Base-by-base conservation (phyloP, 208 protist genomes). In the Leptomonas pyrrhocoris region DNA sequence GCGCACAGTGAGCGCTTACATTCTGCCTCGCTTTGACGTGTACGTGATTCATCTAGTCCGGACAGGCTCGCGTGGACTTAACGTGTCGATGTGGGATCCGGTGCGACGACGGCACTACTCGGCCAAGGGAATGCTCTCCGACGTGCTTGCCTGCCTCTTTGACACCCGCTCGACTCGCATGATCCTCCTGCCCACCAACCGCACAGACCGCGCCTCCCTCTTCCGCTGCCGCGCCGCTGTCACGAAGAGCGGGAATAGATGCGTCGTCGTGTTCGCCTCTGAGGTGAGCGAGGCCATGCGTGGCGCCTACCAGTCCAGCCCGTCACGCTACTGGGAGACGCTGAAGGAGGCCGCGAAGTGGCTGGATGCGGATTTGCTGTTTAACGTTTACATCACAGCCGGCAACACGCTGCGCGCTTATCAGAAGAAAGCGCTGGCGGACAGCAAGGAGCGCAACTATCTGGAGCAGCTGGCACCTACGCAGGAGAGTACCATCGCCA, bases 31-130 rank as follows among this genome's bases (percentile, higher is more conserved):
- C 13, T 84, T 75, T 56, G 73, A 86, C 31, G 83, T 96, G 12
- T 90, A 85, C 50, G 77, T 96, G 5, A 79, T 96, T n/a, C 90
- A 96, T 57, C 68, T 96, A n/a, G 90, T 96, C 21, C 81, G 78
- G 3, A 79, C 88, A 0, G 90, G 90, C 23, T 81, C 88, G 28
- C 85, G 83, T 7, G 83, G 82, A 38, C 78, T 96, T 27, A 93
- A 89, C 62, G 62, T 94, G 25, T 79, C 82, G 4, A 60, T 93
- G 8, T 96, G 81, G 79, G 77, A 92, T 46, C 81, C 84, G 15
- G 56, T 83, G 42, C 77, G 74, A 2, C 76, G 68, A 18, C 79
- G 77, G 36, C 85, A 85, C 43, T 90, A 83, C 67, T 65, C 68
- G 1, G 84, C 86, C 11, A 92, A 92, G 56, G 90, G 90, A 11